Evolutionary conservation across 352 stramenopile genomes (phyloP).

Genomic region (Plasmopara viticola): DNA sequence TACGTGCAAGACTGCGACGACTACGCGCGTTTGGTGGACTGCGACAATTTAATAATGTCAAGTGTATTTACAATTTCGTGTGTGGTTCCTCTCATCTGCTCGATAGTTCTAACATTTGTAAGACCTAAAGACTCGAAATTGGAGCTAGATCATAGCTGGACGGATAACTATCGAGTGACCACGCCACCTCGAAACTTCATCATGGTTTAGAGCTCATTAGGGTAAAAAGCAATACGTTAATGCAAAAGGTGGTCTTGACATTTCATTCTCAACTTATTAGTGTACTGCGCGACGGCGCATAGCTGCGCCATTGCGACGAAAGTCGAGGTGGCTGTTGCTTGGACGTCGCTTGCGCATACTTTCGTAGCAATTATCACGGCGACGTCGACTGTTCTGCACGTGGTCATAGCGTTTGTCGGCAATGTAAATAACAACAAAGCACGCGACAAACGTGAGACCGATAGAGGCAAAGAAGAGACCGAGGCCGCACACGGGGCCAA

Average conservation of each 20-base stretch:
- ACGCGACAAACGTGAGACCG: slow-evolving; percentile 29
- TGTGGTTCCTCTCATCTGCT: slow-evolving; percentile 22
- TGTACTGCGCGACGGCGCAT: slow-evolving; percentile 14
- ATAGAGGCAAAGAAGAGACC: slow-evolving; percentile 37
- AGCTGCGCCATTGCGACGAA: slow-evolving; percentile 16
- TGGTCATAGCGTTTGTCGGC: slow-evolving; percentile 28
- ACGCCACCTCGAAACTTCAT: slow-evolving; percentile 4
- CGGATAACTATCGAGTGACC: not conserved
- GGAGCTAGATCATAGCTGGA: too few species aligned
- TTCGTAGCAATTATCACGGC: slow-evolving; percentile 20
- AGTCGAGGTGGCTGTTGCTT: slow-evolving; percentile 13
- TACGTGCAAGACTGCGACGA: slow-evolving; percentile 29
- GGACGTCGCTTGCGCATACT: slow-evolving; percentile 13
- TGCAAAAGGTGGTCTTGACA: not conserved
- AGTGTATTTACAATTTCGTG: slow-evolving; percentile 32
- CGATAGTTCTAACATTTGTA: slow-evolving; percentile 33
- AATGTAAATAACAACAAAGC: slow-evolving; percentile 33
- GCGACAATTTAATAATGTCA: slow-evolving; percentile 33
- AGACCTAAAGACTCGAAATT: slow-evolving; percentile 8
- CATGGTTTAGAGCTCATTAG: slow-evolving; percentile 5
- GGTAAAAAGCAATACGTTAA: not conserved
- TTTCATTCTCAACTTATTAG: slow-evolving; percentile 2
- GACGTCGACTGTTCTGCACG: slow-evolving; percentile 18
- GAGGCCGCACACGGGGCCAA: slow-evolving; percentile 31
- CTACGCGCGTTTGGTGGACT: slow-evolving; percentile 28